Evolutionary conservation across 2,329 filamentous ascomycete genomes (phyloP), one percentile per base, ranked within the genome.

Genomic region (Cytospora leucostoma): DNA sequence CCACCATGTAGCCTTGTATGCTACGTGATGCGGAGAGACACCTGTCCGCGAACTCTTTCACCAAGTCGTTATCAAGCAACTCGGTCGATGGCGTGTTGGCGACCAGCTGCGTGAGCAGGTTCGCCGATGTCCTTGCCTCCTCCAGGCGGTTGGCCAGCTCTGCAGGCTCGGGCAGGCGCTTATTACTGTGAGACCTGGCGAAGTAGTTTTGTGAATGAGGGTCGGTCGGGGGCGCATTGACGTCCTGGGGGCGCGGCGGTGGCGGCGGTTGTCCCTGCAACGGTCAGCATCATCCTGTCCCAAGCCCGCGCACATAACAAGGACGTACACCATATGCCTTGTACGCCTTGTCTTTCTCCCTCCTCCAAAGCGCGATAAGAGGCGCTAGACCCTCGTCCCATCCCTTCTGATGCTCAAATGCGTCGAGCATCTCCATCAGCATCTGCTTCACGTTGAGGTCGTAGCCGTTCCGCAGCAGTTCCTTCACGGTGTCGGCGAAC

Each of bases 31-130:
- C 94, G 61, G 87, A 85, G 67, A 89, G 87, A 73, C 94, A 98
- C 32, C 95, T 88, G 69, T 95, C 89, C 55, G 89, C 87, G 73
- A 99, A 98, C 77, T 99, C 95, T 73, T 89, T 90, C 74, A 97
- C 88, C 59, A 99, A 82, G n/a, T 97, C 94, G 71, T 96, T 94
- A 60, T 82, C 76, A 21, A 93, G 82, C 32, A 97, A 80, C 72
- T 97, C 93, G 15, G 83, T 78, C 0, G 89, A 82, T 0, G 92
- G 87, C 0, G 93, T 97, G 63, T 91, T 93, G 75, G 94, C 91
- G 19, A 97, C 88, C 7, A 97, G 88, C 76, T 99, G 94, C 59
- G 92, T 85, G n/a, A 99, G 85, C 6, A 99, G 86, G 74, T 93
- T 94, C 7, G 94, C 93, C 3, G 93, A 96, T 2, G 92, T 97